These are phyloP conservation scores for Tephrocybe sp. DNA, from an alignment of 768 basidiomycete genomes.

Conservation along the genomic window DNA sequence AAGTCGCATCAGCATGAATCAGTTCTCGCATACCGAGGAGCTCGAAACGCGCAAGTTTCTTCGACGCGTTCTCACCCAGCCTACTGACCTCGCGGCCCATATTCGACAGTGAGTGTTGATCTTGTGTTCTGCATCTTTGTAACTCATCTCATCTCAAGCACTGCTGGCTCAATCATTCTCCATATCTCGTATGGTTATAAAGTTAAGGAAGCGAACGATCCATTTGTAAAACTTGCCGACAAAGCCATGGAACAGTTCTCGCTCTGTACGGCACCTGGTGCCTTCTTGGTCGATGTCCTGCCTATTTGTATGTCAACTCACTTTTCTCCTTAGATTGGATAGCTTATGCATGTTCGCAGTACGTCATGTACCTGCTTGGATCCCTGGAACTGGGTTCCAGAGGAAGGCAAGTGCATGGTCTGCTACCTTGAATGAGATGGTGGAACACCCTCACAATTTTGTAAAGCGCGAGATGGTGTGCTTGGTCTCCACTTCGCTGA, in stretches of 20 bases:
- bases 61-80: conserved; percentile 44
- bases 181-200: conserved; percentile 57
- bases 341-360: conserved; percentile 33
- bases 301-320: conserved; percentile 38
- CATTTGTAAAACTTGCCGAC: conserved; percentile 50
- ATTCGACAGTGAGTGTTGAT: conserved; percentile 41
- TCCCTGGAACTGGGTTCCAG: conserved; percentile 62
- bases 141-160: conserved; percentile 28
- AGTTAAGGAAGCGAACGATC: conserved; percentile 47
- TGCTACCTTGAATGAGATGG: conserved; percentile 51
- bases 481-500: conserved; percentile 3
- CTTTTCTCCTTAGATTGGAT: background rate
- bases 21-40: conserved; percentile 43
- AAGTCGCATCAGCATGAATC: conserved; percentile 38
- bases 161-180: conserved; percentile 49
- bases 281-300: conserved; percentile 50
- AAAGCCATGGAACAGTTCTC: conserved; percentile 56
- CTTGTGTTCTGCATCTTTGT: conserved; percentile 9
- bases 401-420: conserved; percentile 51
- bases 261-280: conserved; percentile 49
- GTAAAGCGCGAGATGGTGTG: conserved; percentile 65
- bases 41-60: conserved; percentile 47
- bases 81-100: conserved; percentile 42
- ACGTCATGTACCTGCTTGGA: conserved; percentile 58
- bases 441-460: conserved; percentile 52